These are phyloP conservation scores for Hyphopichia homilentoma DNA, from an alignment of 805 yeast genomes.

Conservation along the genomic window DNA sequence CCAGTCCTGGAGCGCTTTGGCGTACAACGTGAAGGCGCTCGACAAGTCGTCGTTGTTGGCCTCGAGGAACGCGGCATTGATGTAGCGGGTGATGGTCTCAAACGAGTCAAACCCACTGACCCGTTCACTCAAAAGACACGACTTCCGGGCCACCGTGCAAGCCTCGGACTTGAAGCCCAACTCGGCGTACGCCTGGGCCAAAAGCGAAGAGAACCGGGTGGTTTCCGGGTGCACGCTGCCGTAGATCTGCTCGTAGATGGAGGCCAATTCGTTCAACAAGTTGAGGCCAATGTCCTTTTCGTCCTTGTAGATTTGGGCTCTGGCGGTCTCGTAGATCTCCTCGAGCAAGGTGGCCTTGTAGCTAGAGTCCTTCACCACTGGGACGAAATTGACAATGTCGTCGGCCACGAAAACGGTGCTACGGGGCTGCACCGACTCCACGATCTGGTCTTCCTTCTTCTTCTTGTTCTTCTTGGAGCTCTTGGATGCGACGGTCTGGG, in stretches of 20 bases:
- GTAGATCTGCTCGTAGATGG: constrained; percentile 76
- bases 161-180: constrained; percentile 57
- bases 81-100: constrained; percentile 67
- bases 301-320: constrained; percentile 33
- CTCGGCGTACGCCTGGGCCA: constrained; percentile 67
- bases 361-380: constrained; percentile 69
- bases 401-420: constrained; percentile 48
- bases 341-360: constrained; percentile 66
- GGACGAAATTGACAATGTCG: constrained; percentile 68
- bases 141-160: constrained; percentile 58
- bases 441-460: constrained; percentile 12
- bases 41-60: constrained; percentile 52
- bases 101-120: constrained; percentile 74
- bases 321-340: constrained; percentile 70
- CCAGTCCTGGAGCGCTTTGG: constrained; percentile 60
- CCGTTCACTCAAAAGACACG: constrained; percentile 75
- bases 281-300: constrained; percentile 55
- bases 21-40: constrained; percentile 60
- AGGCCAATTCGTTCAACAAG: constrained; percentile 64
- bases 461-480: constrained; percentile 31
- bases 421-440: constrained; percentile 13
- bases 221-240: constrained; percentile 79
- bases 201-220: constrained; percentile 60
- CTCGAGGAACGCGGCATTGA: constrained; percentile 75
- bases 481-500: constrained; percentile 9